These are phyloP conservation scores for Eucalyptus victrix DNA, from an alignment of 345 rosid species.

Conservation along the genomic window DNA sequence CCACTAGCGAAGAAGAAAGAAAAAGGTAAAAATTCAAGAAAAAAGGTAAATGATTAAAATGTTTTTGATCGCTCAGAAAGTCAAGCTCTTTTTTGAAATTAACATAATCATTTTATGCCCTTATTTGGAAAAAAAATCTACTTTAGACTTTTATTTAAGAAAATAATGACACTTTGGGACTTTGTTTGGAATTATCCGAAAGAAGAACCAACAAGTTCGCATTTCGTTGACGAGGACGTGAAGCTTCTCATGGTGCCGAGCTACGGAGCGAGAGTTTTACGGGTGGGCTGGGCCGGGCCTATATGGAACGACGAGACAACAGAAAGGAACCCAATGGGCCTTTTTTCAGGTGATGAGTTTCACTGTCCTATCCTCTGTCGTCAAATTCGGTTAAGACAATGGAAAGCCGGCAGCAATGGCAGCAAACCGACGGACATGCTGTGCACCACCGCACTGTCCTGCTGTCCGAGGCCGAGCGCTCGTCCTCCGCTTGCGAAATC, in stretches of 20 bases:
- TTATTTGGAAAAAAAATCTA: too few relatives aligned
- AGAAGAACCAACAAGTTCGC: neutral
- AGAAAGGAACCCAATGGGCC: neutral
- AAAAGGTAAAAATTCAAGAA: too few relatives aligned
- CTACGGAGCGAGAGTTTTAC: neutral
- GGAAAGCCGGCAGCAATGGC: neutral
- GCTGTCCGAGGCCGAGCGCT: neutral
- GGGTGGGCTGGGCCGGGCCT: neutral
- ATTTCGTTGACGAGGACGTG: neutral
- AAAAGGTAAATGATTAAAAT: too few relatives aligned
- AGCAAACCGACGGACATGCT: neutral
- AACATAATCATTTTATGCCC: rapidly evolving
- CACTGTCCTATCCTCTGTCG: neutral
- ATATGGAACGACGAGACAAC: neutral
- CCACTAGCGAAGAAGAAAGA: too few relatives aligned
- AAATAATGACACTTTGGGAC: rapidly evolving
- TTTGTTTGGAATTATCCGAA: neutral
- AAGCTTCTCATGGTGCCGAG: neutral
- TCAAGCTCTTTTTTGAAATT: too few relatives aligned
- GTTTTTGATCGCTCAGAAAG: too few relatives aligned
- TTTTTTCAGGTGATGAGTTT: neutral
- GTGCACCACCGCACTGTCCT: neutral
- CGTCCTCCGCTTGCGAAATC: neutral
- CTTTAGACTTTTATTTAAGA: too few relatives aligned
- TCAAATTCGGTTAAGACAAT: neutral